These are phyloP conservation scores for Leishmania arabica DNA, from an alignment of 208 protist genomes.

Conservation along the genomic window DNA sequence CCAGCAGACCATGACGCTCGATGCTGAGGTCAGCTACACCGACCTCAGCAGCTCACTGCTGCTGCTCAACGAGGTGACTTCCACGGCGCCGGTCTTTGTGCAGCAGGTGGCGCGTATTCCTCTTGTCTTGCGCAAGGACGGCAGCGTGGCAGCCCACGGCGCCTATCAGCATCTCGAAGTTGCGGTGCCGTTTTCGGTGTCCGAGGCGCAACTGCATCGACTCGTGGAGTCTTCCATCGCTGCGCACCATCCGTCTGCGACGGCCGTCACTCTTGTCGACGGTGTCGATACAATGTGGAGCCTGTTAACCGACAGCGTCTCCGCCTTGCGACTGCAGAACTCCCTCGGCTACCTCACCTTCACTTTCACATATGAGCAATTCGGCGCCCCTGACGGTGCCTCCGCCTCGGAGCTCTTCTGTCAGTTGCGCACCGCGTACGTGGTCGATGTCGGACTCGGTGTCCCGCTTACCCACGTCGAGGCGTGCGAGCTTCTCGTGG, in stretches of 20 bases:
- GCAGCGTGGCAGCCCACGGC: conserved; percentile 19
- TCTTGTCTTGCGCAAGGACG: conserved; percentile 37
- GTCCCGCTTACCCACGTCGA: conserved; percentile 50
- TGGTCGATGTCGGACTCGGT: conserved; percentile 70
- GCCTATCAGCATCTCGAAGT: conserved; percentile 40
- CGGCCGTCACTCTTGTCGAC: conserved; percentile 19
- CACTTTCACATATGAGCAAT: conserved; percentile 29
- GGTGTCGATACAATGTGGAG: conserved; percentile 6
- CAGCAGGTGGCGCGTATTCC: conserved; percentile 62
- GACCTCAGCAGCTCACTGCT: conserved; percentile 68
- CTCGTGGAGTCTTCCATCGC: conserved; percentile 23
- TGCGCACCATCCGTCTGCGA: conserved; percentile 4
- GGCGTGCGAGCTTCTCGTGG: conserved; percentile 56
- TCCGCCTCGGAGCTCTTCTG: conserved; percentile 13
- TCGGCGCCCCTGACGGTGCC: background rate
- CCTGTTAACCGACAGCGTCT: conserved; percentile 26
- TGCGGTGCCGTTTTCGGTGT: conserved; percentile 48
- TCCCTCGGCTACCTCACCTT: conserved; percentile 67
- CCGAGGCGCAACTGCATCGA: conserved; percentile 35
- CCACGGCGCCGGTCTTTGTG: conserved; percentile 68
- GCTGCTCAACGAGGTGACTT: conserved; percentile 72
- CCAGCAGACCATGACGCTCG: conserved; percentile 70
- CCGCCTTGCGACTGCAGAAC: conserved; percentile 55
- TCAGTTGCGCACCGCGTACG: conserved; percentile 30
- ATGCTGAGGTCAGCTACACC: conserved; percentile 72